Conservation (phyloP, 352 stramenopile genomes). For the Pythium guiyangense region DNA sequence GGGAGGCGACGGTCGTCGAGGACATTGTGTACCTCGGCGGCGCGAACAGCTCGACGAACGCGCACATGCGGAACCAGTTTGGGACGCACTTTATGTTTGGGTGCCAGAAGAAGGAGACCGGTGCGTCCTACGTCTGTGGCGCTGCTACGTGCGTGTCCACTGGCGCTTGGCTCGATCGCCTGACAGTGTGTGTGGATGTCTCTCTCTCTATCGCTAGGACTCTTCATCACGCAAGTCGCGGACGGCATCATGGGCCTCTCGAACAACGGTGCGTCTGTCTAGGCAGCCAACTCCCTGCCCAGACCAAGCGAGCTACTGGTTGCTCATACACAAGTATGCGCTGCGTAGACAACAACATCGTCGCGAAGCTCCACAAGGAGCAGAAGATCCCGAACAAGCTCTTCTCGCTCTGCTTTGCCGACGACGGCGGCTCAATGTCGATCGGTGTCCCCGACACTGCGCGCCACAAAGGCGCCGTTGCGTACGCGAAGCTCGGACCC, state of each 20-base stretch:
- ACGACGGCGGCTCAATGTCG: slow-evolving; percentile 63
- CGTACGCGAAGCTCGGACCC: slow-evolving; percentile 48
- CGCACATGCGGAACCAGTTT: slow-evolving; percentile 47
- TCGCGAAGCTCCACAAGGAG: slow-evolving; percentile 68
- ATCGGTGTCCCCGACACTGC: slow-evolving; percentile 46
- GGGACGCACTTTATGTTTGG: slow-evolving; percentile 80
- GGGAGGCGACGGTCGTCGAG: slow-evolving; percentile 74
- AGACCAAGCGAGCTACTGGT: no score
- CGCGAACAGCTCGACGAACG: slow-evolving; percentile 41
- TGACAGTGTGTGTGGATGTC: neutral
- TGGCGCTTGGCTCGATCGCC: neutral
- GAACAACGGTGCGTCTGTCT: slow-evolving; percentile 37
- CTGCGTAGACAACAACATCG: slow-evolving; percentile 49
- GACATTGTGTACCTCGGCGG: slow-evolving; percentile 79
- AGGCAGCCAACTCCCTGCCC: no score
- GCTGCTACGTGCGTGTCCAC: neutral
- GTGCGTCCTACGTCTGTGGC: slow-evolving; percentile 8
- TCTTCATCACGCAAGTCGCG: slow-evolving; percentile 81
- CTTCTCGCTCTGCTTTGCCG: slow-evolving; percentile 76
- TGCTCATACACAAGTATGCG: neutral
- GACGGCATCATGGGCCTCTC: slow-evolving; percentile 84
- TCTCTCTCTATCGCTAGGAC: slow-evolving; percentile 11
- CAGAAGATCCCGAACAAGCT: slow-evolving; percentile 80
- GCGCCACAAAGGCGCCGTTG: slow-evolving; percentile 47
- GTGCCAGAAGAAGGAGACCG: slow-evolving; percentile 70